Base-by-base conservation (phyloP, 73 alveolate genomes). In the Paramecium sexaurelia region DNA sequence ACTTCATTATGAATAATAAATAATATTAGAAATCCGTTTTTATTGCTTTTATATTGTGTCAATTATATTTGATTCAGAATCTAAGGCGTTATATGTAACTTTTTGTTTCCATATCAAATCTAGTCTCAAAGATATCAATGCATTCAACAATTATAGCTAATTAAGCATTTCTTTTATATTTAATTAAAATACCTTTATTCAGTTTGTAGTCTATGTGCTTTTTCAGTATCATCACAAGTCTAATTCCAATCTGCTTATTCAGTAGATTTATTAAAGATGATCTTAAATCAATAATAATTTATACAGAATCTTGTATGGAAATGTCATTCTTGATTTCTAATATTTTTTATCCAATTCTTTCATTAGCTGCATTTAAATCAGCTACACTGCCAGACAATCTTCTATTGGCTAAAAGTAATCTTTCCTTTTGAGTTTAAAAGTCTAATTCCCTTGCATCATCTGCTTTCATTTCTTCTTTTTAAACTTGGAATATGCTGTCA, bases 401-500 rank as follows among this genome's bases (percentile, higher is more conserved):
- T 36, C 87, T 35, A 35, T 73, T 73, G 5, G 87, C 87, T n/a
- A 73, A 73, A 32, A 73, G 56, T 8, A 73, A 73, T 33, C 87
- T 73, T 20, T 73, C 87, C 24, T 73, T 35, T 33, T 73, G 19
- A 10, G 55, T 73, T 24, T 5, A 37, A n/a, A 73, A 73, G 27
- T 73, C 87, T 32, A 20, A 27, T 73, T 73, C 87, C 35, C 87
- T 73, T 5, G 66, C 87, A 73, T 73, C 87, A 73, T 73, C 87
- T 32, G 55, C 55, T 73, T 33, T 73, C 66, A 73, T 32, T 73
- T 73, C 87, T 36, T 73, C 87, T 41, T 73, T 73, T 41, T 73
- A 36, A 11, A 73, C 87, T 36, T 73, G 15, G 19, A 73, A 73
- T 0, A 73, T 73, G 87, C 87, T 73, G 17, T 73, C 87, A 73